A percentile compares a stretch with the other conserved stretches of the same genome.
phyloP scores from a whole-genome alignment of 2,329 filamentous ascomycete genomes.

The Penicillium occitanis region DNA sequence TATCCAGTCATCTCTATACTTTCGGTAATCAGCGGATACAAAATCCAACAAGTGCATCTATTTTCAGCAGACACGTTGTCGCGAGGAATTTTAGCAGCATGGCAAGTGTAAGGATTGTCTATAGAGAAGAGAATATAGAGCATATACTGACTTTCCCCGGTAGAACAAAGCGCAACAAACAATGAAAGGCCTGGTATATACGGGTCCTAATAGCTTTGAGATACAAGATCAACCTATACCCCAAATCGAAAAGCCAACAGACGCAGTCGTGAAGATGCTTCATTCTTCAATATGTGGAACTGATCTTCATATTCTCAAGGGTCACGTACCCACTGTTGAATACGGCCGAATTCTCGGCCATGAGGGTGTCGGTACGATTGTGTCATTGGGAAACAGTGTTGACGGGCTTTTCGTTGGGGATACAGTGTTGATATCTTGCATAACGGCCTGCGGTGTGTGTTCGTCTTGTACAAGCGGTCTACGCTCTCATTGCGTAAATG shows the following conservation, averaged over 20 bases:
- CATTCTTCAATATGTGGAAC: slow-evolving; percentile 55
- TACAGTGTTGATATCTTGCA: slow-evolving; percentile 54
- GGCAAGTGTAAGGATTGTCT: neutral
- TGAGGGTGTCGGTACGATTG: slow-evolving; percentile 54
- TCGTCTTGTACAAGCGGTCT: slow-evolving; percentile 55
- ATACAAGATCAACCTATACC: slow-evolving; percentile 41
- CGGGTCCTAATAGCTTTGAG: neutral
- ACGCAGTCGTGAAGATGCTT: slow-evolving; percentile 50
- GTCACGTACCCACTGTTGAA: slow-evolving; percentile 51
- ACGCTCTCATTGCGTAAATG: slow-evolving; percentile 54
- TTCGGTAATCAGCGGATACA: neutral
- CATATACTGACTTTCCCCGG: neutral
- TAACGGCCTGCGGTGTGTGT: slow-evolving; percentile 54
- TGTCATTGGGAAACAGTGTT: slow-evolving; percentile 48
- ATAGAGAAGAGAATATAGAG: neutral
- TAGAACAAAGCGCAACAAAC: neutral
- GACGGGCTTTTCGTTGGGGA: slow-evolving; percentile 51
- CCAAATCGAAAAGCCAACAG: slow-evolving; percentile 40
- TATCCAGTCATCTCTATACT: neutral
- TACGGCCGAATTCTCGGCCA: slow-evolving; percentile 53
- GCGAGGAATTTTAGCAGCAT: neutral
- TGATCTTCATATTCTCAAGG: slow-evolving; percentile 56
- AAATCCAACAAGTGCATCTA: neutral
- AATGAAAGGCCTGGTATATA: slow-evolving; percentile 5
- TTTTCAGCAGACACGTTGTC: neutral